These are phyloP conservation scores for Leccinum fuscescens DNA, from an alignment of 1,284 basidiomycete species.

Conservation along the genomic window DNA sequence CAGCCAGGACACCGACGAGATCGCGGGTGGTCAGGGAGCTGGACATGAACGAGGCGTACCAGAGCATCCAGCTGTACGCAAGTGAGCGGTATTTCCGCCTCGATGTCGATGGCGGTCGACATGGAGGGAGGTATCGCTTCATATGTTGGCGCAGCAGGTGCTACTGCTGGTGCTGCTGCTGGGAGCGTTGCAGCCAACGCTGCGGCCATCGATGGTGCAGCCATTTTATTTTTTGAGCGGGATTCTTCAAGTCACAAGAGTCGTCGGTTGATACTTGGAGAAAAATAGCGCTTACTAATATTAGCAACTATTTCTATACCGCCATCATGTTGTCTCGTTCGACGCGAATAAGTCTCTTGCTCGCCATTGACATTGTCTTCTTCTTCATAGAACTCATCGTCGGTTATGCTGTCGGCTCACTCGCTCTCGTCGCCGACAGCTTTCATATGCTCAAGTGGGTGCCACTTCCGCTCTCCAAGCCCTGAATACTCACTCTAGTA, in stretches of 20 bases:
- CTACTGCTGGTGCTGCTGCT: slow-evolving; percentile 54
- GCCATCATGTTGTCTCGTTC: slow-evolving; percentile 68
- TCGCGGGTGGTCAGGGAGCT: slow-evolving; percentile 3
- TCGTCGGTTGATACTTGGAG: not conserved
- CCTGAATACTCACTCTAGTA: slow-evolving; percentile 33
- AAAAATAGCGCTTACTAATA: slow-evolving; percentile 25
- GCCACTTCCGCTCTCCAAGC: not conserved
- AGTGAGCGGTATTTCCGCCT: slow-evolving; percentile 79
- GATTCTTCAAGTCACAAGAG: too few relatives aligned
- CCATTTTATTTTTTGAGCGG: slow-evolving; percentile 29
- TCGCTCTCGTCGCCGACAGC: slow-evolving; percentile 93
- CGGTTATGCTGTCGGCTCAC: slow-evolving; percentile 91
- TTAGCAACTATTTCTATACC: not conserved
- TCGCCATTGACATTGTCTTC: slow-evolving; percentile 86
- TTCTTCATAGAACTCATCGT: slow-evolving; percentile 91
- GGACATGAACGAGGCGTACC: slow-evolving; percentile 48
- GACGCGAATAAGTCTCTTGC: slow-evolving; percentile 74
- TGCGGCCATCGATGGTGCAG: slow-evolving; percentile 83
- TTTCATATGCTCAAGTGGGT: slow-evolving; percentile 97
- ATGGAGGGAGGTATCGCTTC: slow-evolving; percentile 86
- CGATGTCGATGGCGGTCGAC: slow-evolving; percentile 87
- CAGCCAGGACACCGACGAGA: not conserved
- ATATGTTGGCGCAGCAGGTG: slow-evolving; percentile 63
- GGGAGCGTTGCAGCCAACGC: slow-evolving; percentile 83
- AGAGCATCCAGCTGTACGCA: slow-evolving; percentile 82